Base-by-base conservation (phyloP, 768 basidiomycete species). In the Gyrodon lividus region DNA sequence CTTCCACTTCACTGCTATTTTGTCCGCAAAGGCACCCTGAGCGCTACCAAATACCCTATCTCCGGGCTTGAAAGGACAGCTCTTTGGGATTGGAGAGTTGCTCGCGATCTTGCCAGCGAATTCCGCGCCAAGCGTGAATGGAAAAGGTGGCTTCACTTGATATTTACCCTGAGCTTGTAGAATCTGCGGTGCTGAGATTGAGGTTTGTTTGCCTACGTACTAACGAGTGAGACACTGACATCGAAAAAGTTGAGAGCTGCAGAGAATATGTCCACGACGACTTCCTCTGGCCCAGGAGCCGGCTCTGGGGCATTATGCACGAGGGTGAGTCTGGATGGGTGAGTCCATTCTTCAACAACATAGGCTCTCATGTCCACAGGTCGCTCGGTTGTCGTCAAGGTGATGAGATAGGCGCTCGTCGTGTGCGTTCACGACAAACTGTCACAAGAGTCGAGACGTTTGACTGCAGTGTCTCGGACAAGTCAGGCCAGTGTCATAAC, bases 111-210 rank as follows among this genome's bases (percentile, higher is more conserved):
- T 77, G 0, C 96, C 96, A 3, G 93, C 82, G 61, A 98, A 89
- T 68, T 99, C 90, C 33, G 81, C 75, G 14, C 94, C 94, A 5
- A 94, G 79, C 6, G 83, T 77, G 70, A 95, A 97, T 0, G 95
- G 95, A 34, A 92, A 76, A 0, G 89, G 80, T 0, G 90, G 92
- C 63, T 94, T 86, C 48, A 70, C 68, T 63, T 96, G 94, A 66
- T 96, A 89, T 73, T 89, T 94, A 43, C 94, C 94, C 69, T 94
- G 91, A 0, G 84, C 74, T 72, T 94, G 92, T 23, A 96, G 72
- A 56, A 92, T 91, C 83, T 89, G 55, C 17, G 28, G 38, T 42
- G 30, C 50, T 56, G 17, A 46, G 2, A n/a, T 19, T 55, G 16
- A 40, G 50, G 42, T 12, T 1, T 17, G 17, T 31, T 23, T 2